Percentiles rank a stretch among this genome's conserved stretches.
Evolutionary conservation across 179 eudicot genomes (phyloP).

Genomic region (Carnegiea gigantea): DNA sequence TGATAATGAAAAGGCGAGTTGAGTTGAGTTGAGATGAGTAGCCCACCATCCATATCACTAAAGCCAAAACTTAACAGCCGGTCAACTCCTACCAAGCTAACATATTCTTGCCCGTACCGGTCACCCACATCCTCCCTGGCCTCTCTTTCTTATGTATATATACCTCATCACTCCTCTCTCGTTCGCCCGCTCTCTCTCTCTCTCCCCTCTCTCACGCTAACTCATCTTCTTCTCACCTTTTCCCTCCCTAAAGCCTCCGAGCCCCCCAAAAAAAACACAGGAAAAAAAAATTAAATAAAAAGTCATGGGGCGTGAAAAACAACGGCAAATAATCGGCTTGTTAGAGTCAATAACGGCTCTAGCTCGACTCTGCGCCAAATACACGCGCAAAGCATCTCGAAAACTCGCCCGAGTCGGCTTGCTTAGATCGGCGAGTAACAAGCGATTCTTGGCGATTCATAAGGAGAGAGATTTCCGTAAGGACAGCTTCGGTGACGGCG

Average conservation of each 20-base stretch:
- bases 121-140: neutral
- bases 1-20: neutral
- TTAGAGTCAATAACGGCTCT: conserved; percentile 42
- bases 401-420: conserved; percentile 22
- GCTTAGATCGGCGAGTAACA: neutral
- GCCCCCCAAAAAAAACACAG: neutral
- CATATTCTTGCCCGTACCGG: conserved; percentile 21
- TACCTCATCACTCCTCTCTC: neutral
- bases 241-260: neutral
- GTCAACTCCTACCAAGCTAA: conserved; percentile 26
- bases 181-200: too few relatives aligned
- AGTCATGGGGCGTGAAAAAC: conserved; percentile 20
- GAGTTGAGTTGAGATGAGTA: neutral
- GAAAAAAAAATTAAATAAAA: neutral
- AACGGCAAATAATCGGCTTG: conserved; percentile 27
- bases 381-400: conserved; percentile 32
- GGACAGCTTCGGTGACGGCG: conserved; percentile 34
- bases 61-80: neutral
- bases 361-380: conserved; percentile 40
- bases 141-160: neutral
- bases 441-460: neutral
- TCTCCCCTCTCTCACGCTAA: neutral
- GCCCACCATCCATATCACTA: neutral
- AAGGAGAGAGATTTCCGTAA: conserved; percentile 8
- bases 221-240: neutral